phyloP scores from a whole-genome alignment of 1,139 yeast genomes.

The Magnusiomyces paraingens region DNA sequence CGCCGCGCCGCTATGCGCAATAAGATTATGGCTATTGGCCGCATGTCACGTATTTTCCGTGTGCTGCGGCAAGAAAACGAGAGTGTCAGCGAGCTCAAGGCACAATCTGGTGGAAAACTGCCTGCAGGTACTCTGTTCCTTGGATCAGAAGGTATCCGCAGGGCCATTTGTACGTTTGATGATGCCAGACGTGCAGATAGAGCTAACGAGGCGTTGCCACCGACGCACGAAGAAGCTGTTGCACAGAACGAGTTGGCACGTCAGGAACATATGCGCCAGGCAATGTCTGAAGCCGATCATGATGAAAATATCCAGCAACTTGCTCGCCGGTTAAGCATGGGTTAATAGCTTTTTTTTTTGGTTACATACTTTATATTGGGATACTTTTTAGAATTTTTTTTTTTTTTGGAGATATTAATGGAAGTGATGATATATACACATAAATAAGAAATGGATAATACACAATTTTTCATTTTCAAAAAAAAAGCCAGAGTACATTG shows the following conservation, averaged over 20 bases:
- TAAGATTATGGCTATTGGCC: slow-evolving; percentile 90
- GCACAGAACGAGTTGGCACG: slow-evolving; percentile 42
- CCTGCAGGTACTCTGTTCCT: slow-evolving; percentile 85
- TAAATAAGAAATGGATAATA: slow-evolving; percentile 3
- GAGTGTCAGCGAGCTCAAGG: slow-evolving; percentile 73
- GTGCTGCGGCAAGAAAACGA: slow-evolving; percentile 87
- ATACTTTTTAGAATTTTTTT: neutral
- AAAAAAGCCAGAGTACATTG: too few relatives aligned
- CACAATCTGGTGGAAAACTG: slow-evolving; percentile 58
- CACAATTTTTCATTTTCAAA: too few relatives aligned
- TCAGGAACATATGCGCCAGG: slow-evolving; percentile 39
- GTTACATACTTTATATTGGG: slow-evolving; percentile 1
- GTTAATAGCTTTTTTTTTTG: slow-evolving; percentile 16
- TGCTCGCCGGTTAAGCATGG: slow-evolving; percentile 30
- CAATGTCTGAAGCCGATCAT: slow-evolving; percentile 38
- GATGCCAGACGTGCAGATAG: slow-evolving; percentile 80
- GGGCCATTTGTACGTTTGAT: slow-evolving; percentile 68
- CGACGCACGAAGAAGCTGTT: slow-evolving; percentile 54
- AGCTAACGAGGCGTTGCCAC: slow-evolving; percentile 84
- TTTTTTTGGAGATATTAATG: neutral
- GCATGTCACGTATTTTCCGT: slow-evolving; percentile 89
- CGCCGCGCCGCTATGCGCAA: slow-evolving; percentile 65
- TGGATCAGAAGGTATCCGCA: slow-evolving; percentile 74
- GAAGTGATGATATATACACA: too few relatives aligned
- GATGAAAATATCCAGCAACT: slow-evolving; percentile 32